Evolutionary conservation across 2,329 filamentous ascomycete species (phyloP), one percentile per base, ranked within the genome.

Genomic region (Ophiocordyceps robertsii): DNA sequence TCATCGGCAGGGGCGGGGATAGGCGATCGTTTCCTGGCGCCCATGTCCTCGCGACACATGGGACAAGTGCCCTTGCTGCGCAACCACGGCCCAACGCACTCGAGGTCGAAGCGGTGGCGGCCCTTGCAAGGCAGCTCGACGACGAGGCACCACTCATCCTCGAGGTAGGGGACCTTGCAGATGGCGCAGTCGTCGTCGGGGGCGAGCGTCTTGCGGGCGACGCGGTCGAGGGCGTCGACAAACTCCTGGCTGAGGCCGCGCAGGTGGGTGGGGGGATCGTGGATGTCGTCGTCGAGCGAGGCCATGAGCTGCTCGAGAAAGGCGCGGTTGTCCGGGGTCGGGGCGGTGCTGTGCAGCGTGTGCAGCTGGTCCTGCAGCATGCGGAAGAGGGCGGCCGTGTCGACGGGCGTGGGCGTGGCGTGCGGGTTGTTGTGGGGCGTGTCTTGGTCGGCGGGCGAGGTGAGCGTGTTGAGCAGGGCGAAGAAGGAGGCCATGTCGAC

Each of bases 71-170:
- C 77, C 59, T 81, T 78, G 52, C 73, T 69, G 56, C 70, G 63
- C 55, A 82, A 56, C 78, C 78, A 82, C 7, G 78, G 77, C 4
- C 69, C 73, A 2, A 82, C 75, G 52, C 78, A 82, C 61, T 82
- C 78, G n/a, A 82, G 59, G 52, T 82, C 78, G 54, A 79, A 82
- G 40, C 61, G 62, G 56, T 82, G 78, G 35, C 57, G 62, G 29
- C 64, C 66, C 51, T 76, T 65, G 55, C 78, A 82, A 35, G 77
- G 77, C 53, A 82, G 64, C 63, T 77, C 69, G 27, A 82, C 78
- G 12, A 82, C 76, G 2, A 82, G 64, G 43, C 70, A 73, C 54
- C 75, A 80, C 51, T 65, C 61, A 52, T 82, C 78, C 51, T 81
- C 75, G 38, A 79, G 62, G 53, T 75, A 80, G 29, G 58, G 61